phyloP scores from a whole-genome alignment of 2,329 filamentous ascomycete species.

The Arthrobotrys sinensis region DNA sequence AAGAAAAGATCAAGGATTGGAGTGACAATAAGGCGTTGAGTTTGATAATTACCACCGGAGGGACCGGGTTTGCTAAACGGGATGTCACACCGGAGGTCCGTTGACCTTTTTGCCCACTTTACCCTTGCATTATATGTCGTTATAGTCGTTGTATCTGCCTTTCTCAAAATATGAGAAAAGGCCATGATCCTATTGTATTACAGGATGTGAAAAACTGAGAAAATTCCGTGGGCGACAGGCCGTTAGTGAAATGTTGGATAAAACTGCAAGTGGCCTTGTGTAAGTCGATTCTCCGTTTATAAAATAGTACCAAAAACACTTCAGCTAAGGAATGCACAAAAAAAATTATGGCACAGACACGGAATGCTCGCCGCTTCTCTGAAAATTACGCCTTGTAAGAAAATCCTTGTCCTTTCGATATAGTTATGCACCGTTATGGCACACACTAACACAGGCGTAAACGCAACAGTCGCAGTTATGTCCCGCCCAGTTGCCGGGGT shows the following conservation, averaged over 20 bases:
- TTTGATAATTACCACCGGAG: conserved; percentile 88
- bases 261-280: conserved; percentile 88
- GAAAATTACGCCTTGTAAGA: conserved; percentile 87
- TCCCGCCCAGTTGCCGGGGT: conserved; percentile 92
- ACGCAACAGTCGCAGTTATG: conserved; percentile 89
- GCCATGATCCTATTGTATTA: conserved; percentile 11
- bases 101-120: conserved; percentile 43
- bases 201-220: conserved; percentile 33
- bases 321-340: conserved; percentile 62
- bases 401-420: neutral
- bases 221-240: conserved; percentile 72
- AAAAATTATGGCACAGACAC: conserved; percentile 72
- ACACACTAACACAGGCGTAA: conserved; percentile 10
- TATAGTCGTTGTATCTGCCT: neutral
- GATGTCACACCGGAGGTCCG: conserved; percentile 90
- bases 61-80: conserved; percentile 88
- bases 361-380: conserved; percentile 91
- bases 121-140: neutral
- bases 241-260: conserved; percentile 83
- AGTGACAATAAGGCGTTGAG: conserved; percentile 79
- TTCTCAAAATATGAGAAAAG: neutral
- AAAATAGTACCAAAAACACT: conserved; percentile 20
- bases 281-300: conserved; percentile 67
- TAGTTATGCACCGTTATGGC: neutral
- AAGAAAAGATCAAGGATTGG: conserved; percentile 80